These are phyloP conservation scores for Hericium erinaceus DNA, from an alignment of 768 basidiomycete genomes.

Conservation along the genomic window DNA sequence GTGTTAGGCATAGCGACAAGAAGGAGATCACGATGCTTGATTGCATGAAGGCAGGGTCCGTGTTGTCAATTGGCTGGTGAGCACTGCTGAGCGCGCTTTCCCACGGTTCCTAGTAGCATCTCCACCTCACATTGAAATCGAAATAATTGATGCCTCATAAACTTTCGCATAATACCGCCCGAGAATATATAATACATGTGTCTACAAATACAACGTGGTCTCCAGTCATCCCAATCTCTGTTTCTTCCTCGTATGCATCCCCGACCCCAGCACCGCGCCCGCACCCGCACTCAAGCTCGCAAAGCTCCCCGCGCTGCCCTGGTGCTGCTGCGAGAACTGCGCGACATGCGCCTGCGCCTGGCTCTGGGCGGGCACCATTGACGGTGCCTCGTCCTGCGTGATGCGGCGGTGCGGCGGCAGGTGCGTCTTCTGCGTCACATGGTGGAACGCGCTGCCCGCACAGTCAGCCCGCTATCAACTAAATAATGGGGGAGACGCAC, in stretches of 20 bases:
- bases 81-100: background rate
- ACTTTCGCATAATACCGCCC: too few species aligned
- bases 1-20: background rate
- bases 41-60: background rate
- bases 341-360: conserved; percentile 31
- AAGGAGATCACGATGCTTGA: background rate
- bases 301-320: conserved; percentile 54
- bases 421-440: conserved; percentile 46
- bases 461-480: background rate
- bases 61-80: background rate
- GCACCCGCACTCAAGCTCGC: conserved; percentile 52
- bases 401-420: conserved; percentile 83
- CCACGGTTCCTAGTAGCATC: background rate
- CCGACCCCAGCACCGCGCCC: conserved; percentile 22
- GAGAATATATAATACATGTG: too few species aligned
- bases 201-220: too few species aligned
- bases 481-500: conserved; percentile 28
- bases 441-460: conserved; percentile 57
- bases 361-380: conserved; percentile 62
- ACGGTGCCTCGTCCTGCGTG: conserved; percentile 86
- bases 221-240: conserved; percentile 24
- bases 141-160: too few species aligned
- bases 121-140: too few species aligned
- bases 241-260: conserved; percentile 43
- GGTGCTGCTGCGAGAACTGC: conserved; percentile 30